Conservation (phyloP, 768 basidiomycete genomes). For the Gloeostereum incarnatum region DNA sequence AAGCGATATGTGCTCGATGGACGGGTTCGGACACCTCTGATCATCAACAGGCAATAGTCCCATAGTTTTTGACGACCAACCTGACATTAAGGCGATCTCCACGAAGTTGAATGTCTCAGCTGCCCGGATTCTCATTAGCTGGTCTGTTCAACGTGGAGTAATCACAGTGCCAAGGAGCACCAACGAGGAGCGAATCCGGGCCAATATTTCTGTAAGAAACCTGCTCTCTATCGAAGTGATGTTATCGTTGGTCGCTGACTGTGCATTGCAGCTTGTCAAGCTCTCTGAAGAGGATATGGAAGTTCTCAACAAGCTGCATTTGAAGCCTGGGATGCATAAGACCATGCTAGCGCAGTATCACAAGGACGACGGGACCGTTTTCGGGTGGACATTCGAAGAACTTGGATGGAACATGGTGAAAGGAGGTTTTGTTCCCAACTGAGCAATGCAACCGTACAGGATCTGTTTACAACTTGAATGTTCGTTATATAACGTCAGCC, state of each 20-base stretch:
- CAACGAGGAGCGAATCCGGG: conserved; percentile 26
- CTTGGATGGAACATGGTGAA: conserved; percentile 24
- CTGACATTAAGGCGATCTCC: conserved; percentile 18
- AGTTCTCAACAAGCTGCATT: conserved; percentile 26
- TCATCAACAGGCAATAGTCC: conserved; percentile 14
- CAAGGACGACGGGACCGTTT: conserved; percentile 18
- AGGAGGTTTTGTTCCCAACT: conserved; percentile 19
- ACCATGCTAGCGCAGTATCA: conserved; percentile 23
- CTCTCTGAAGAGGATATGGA: conserved; percentile 26
- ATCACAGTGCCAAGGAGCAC: conserved; percentile 49
- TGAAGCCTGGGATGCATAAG: conserved; percentile 26
- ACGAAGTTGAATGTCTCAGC: conserved; percentile 17
- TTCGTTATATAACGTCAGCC: too few species aligned
- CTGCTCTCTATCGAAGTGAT: conserved; percentile 6
- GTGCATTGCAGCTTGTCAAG: conserved; percentile 24
- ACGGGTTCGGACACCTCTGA: conserved; percentile 7
- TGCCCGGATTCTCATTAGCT: conserved; percentile 45
- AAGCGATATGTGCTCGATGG: conserved; percentile 8
- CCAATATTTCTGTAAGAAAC: conserved; percentile 28
- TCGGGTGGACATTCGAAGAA: conserved; percentile 27
- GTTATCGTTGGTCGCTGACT: conserved; percentile 13
- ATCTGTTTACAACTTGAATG: too few species aligned
- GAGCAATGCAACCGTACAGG: too few species aligned
- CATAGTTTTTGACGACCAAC: conserved; percentile 19
- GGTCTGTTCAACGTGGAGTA: conserved; percentile 45